phyloP scores from a whole-genome alignment of 768 basidiomycete species.

The Amanita brunnescens region DNA sequence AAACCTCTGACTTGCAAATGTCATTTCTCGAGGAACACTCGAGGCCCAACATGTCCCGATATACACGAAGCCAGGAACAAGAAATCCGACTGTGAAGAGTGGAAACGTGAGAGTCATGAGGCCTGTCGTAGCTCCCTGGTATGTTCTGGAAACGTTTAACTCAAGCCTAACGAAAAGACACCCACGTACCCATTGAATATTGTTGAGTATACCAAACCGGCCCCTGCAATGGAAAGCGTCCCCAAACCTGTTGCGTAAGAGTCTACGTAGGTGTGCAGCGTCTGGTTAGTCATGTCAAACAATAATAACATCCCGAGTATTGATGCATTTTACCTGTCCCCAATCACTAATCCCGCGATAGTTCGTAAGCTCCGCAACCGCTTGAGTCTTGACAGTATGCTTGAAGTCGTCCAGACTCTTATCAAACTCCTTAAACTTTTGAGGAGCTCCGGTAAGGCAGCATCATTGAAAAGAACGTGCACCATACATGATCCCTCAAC shows the following conservation, averaged over 20 bases:
- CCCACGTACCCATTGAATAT: constrained; percentile 17
- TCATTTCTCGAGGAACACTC: constrained; percentile 11
- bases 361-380: constrained; percentile 1
- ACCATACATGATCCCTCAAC: neutral
- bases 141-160: constrained; percentile 7
- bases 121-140: constrained; percentile 15
- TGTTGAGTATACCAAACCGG: constrained; percentile 18
- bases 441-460: neutral
- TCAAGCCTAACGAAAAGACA: neutral
- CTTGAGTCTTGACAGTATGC: neutral
- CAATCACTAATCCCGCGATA: constrained; percentile 4
- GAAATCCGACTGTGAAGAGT: constrained; percentile 18
- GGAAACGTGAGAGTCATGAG: constrained; percentile 21
- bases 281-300: neutral
- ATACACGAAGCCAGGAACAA: constrained; percentile 16
- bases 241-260: constrained; percentile 9
- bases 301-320: neutral
- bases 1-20: constrained; percentile 16
- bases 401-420: neutral
- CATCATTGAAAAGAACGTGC: neutral
- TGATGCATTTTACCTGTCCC: neutral
- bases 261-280: neutral
- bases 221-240: constrained; percentile 15
- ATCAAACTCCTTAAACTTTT: neutral
- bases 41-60: constrained; percentile 15